Percentiles rank a stretch among this genome's conserved stretches.
These are phyloP conservation scores for Monosporascus ibericus DNA, from an alignment of 2,329 filamentous ascomycete genomes.

Conservation along the genomic window DNA sequence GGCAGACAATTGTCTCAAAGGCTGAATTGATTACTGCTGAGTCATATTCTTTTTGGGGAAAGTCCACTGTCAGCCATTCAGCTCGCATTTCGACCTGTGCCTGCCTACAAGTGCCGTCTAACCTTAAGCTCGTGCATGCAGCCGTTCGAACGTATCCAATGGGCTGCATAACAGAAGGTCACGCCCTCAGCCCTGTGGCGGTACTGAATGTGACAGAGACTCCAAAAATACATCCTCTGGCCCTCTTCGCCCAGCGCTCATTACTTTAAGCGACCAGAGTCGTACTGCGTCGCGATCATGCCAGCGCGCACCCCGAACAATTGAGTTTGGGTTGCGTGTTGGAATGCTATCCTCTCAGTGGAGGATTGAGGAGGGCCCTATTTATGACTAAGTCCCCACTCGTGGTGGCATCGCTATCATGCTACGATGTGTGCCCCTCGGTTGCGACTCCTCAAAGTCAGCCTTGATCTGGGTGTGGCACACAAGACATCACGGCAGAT, in stretches of 20 bases:
- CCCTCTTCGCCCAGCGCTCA: not conserved
- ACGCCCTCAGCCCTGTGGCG: not conserved
- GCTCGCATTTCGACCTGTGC: not conserved
- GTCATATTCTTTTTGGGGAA: not conserved
- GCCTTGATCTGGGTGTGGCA: not conserved
- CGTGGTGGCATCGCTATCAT: not conserved
- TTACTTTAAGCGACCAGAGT: not conserved
- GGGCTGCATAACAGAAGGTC: not conserved
- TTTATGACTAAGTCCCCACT: not conserved
- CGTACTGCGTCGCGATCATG: not conserved
- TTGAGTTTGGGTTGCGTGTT: not conserved
- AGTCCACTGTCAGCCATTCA: not conserved
- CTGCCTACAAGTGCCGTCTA: not conserved
- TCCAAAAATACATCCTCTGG: not conserved
- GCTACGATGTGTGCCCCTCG: too few species aligned
- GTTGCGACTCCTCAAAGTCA: not conserved
- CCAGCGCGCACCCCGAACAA: not conserved
- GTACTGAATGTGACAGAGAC: not conserved
- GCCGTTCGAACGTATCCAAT: not conserved
- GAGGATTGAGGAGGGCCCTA: not conserved
- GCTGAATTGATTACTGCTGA: not conserved
- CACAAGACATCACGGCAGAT: not conserved
- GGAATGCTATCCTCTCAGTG: not conserved
- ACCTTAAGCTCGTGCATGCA: not conserved
- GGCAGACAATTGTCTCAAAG: not conserved